Conservation (phyloP, 202 grass and related monocot species). For the Panicum hallii region DNA sequence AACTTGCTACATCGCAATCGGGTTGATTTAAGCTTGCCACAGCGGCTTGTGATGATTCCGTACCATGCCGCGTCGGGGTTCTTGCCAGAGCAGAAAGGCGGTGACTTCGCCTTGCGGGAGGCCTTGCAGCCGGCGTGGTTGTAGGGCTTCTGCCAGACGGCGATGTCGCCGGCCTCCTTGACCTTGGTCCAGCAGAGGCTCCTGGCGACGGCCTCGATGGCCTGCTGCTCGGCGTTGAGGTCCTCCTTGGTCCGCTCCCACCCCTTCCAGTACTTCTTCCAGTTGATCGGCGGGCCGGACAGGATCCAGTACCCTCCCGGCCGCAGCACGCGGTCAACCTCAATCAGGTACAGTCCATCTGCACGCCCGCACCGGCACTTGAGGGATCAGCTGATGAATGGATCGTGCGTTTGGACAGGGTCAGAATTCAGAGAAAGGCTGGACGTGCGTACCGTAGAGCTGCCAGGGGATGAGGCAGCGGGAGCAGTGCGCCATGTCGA, state of each 20-base stretch:
- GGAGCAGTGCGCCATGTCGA: slow-evolving; percentile 95
- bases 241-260: slow-evolving; percentile 93
- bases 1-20: background rate
- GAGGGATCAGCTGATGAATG: background rate
- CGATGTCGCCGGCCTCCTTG: slow-evolving; percentile 85
- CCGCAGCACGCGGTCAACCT: slow-evolving; percentile 82
- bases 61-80: slow-evolving; percentile 81
- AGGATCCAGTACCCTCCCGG: slow-evolving; percentile 93
- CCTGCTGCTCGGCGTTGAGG: slow-evolving; percentile 75
- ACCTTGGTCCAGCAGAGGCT: slow-evolving; percentile 94
- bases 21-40: background rate
- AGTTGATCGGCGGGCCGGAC: slow-evolving; percentile 88
- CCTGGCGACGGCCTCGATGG: slow-evolving; percentile 66
- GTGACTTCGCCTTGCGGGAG: slow-evolving; percentile 47
- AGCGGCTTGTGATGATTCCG: background rate
- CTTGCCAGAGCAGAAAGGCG: slow-evolving; percentile 62
- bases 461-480: slow-evolving; percentile 93
- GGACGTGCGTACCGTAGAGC: slow-evolving; percentile 55
- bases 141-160: slow-evolving; percentile 88
- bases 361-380: slow-evolving; percentile 11
- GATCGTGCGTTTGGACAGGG: no score
- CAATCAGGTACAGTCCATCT: slow-evolving; percentile 88
- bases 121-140: slow-evolving; percentile 75
- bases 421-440: background rate
- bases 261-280: slow-evolving; percentile 82